These are phyloP conservation scores for Rhynchospora tenuis DNA, from an alignment of 176 grass and related monocot species.

Conservation along the genomic window DNA sequence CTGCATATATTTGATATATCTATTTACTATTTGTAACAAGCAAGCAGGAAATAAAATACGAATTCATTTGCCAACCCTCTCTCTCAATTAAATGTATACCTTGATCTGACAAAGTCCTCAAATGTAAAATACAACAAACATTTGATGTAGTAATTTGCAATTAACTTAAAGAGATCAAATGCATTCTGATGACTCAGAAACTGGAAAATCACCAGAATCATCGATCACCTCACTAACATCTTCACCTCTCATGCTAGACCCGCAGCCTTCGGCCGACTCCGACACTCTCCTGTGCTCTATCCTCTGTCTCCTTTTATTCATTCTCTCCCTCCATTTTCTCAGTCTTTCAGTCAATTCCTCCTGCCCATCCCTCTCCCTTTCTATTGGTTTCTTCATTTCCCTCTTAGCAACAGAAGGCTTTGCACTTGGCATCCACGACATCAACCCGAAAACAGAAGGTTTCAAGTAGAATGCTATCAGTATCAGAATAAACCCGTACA, in stretches of 20 bases:
- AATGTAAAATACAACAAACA: not conserved
- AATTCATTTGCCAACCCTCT: not conserved
- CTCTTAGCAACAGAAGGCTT: not conserved
- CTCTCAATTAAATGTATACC: not conserved
- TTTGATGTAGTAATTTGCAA: not conserved
- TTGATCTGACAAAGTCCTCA: not conserved
- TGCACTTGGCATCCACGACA: not conserved
- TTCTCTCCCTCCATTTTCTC: constrained; percentile 27
- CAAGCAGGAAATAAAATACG: not conserved
- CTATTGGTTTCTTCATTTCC: not conserved
- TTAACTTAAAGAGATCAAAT: constrained; percentile 2
- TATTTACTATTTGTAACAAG: not conserved
- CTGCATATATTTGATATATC: not conserved
- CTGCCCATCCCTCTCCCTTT: not conserved
- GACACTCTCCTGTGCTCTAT: not conserved
- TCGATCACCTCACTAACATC: constrained; percentile 1
- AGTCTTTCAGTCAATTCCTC: constrained; percentile 23
- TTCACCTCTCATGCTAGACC: not conserved
- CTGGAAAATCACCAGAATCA: constrained; percentile 1
- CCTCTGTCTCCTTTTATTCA: constrained; percentile 27
- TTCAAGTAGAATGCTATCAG: constrained; percentile 29
- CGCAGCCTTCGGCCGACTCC: not conserved
- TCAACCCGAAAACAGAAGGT: constrained; percentile 9
- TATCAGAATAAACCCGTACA: constrained; percentile 31
- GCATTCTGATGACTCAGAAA: constrained; percentile 4